Evolutionary conservation across 352 stramenopile genomes (phyloP), one percentile per base, ranked within the genome.

Genomic region (Phytophthora syringae): DNA sequence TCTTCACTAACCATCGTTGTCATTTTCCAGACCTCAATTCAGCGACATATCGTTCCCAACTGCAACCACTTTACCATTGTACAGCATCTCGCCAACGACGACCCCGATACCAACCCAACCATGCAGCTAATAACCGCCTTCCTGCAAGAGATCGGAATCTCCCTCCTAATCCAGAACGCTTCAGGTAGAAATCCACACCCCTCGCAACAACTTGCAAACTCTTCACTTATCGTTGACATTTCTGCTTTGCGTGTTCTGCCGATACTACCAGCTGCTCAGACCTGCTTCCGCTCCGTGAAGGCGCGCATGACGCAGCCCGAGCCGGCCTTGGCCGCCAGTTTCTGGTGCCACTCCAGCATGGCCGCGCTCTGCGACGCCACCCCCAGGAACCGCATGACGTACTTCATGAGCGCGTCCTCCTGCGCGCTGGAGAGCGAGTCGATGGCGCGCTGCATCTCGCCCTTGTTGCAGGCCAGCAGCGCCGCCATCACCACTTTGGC

Each of bases 371-470:
- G 86, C 56, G 80, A 79, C 21, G 88, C 71, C 24, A 92, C 71
- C 2, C 70, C 80, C 18, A 97, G 67, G 37, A 94, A 88, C 44
- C 86, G 84, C 78, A 90, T 89, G 28, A 97, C 66, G 69, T 97
- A 97, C 72, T 97, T 97, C 85, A 97, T 93, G 28, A 97, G 76
- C 7, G 65, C 77, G 65, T 97, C 90, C 57, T 94, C 86, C 48
- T 86, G 61, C 32, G 90, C 74, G 15, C 67, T 79, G 28, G 48
- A 77, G 30, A 97, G 76, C 51, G 76, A 81, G 60, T 95, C 84
- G 59, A 97, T 84, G 24, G 77, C 69, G 58, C 83, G 84, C 70
- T 93, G 83, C 81, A 92, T 93, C 71, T 95, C 88, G 62, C 84
- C 86, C 73, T 95, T 95, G 71, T 93, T 94, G 73, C 88, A 95